phyloP scores from a whole-genome alignment of 306 rosid species.

The Cicer yamashitae region DNA sequence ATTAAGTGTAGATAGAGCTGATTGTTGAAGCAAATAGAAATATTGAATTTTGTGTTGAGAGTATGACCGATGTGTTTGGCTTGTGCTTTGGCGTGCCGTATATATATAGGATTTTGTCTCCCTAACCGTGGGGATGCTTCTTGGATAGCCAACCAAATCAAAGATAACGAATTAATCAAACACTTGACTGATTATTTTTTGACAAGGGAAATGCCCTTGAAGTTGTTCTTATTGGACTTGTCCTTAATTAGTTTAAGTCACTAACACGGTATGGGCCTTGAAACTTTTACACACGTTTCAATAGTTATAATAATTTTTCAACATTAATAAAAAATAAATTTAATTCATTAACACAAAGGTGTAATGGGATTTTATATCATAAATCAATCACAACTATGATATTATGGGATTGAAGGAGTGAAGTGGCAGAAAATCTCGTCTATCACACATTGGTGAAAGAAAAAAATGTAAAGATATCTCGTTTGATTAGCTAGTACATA shows the following conservation, averaged over 20 bases:
- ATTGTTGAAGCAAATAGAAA: conserved; percentile 3
- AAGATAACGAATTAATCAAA: conserved; percentile 21
- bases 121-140: not conserved
- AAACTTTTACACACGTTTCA: not conserved
- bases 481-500: no score
- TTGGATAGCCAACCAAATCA: conserved; percentile 1
- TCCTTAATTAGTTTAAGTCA: not conserved
- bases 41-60: not conserved
- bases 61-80: not conserved
- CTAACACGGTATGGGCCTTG: not conserved
- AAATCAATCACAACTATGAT: no score
- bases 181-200: not conserved
- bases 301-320: no score
- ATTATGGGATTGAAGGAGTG: no score
- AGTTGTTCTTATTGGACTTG: not conserved
- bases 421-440: no score
- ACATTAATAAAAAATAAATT: no score
- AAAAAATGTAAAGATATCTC: no score
- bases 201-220: not conserved
- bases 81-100: not conserved
- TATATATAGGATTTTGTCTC: not conserved
- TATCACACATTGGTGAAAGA: no score
- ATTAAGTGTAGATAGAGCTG: not conserved
- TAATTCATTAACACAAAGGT: no score
- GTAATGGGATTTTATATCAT: no score